phyloP scores from a whole-genome alignment of 2,329 filamentous ascomycete species.

The Ophiocordyceps polyrhachis-furcata region DNA sequence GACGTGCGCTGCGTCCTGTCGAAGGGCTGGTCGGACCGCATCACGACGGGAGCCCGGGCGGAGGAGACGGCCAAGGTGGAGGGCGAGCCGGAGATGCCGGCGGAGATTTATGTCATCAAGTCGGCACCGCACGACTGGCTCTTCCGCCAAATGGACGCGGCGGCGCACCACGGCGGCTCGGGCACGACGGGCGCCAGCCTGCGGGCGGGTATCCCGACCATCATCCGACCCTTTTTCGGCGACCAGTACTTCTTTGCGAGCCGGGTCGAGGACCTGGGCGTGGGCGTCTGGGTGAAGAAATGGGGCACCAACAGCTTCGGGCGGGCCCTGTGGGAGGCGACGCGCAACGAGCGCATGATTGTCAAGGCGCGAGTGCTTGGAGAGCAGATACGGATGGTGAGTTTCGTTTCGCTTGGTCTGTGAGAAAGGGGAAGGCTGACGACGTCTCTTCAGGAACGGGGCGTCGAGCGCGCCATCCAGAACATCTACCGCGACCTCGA shows the following conservation, averaged over 20 bases:
- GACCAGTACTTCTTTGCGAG: slow-evolving; percentile 94
- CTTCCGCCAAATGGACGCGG: slow-evolving; percentile 83
- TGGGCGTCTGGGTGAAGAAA: slow-evolving; percentile 76
- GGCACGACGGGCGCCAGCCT: slow-evolving; percentile 90
- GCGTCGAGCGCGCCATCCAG: slow-evolving; percentile 78
- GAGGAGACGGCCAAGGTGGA: slow-evolving; percentile 24
- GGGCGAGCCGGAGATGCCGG: slow-evolving; percentile 47
- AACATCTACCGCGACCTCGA: slow-evolving; percentile 89
- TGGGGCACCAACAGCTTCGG: slow-evolving; percentile 77
- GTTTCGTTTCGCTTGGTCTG: not conserved
- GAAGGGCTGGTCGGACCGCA: slow-evolving; percentile 89
- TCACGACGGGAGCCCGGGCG: slow-evolving; percentile 27
- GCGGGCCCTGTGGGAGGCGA: slow-evolving; percentile 77
- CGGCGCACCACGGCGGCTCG: slow-evolving; percentile 83
- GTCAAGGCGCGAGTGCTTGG: slow-evolving; percentile 66
- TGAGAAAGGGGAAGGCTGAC: not conserved
- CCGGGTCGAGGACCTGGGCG: slow-evolving; percentile 80
- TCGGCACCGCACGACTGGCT: slow-evolving; percentile 93
- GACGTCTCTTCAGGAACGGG: slow-evolving; percentile 47
- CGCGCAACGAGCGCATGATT: slow-evolving; percentile 81
- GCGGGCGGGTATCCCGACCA: slow-evolving; percentile 77
- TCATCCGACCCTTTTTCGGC: slow-evolving; percentile 92
- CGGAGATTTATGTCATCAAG: slow-evolving; percentile 74
- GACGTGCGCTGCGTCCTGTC: slow-evolving; percentile 89
- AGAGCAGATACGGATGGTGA: slow-evolving; percentile 69